Percentiles rank a stretch among this genome's conserved stretches.
Conservation (phyloP, 352 stramenopile species). For the Ophiocytium majus region DNA sequence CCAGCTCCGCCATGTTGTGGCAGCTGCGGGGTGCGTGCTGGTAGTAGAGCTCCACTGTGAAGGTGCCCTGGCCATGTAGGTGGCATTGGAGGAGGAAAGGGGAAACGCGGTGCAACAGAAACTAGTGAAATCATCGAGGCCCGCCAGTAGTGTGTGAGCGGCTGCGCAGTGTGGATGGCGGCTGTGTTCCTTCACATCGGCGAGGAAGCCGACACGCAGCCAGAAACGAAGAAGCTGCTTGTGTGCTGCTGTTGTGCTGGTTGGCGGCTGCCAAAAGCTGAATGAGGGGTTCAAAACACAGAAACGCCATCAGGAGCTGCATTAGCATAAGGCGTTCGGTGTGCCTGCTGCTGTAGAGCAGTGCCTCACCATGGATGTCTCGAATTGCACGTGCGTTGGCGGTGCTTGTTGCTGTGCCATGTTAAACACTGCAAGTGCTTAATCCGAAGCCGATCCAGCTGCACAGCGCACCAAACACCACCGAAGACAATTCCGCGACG, state of each 20-base stretch:
- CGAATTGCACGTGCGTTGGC: slow-evolving; percentile 52
- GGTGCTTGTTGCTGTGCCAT: too few species aligned
- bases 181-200: not conserved
- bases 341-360: too few species aligned
- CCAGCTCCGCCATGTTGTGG: slow-evolving; percentile 76
- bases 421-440: too few species aligned
- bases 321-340: too few species aligned
- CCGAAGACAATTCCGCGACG: not conserved
- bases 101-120: not conserved
- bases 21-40: slow-evolving; percentile 84
- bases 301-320: too few species aligned
- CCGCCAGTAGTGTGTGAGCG: not conserved
- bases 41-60: slow-evolving; percentile 87
- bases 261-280: too few species aligned
- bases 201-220: too few species aligned
- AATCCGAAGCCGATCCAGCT: too few species aligned
- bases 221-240: too few species aligned
- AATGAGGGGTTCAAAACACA: too few species aligned
- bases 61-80: slow-evolving; percentile 71
- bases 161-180: not conserved
- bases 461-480: not conserved
- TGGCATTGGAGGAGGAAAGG: too few species aligned
- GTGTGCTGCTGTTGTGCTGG: too few species aligned
- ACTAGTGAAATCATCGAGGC: not conserved
- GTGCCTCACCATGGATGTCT: slow-evolving; percentile 55